phyloP scores from a whole-genome alignment of 352 stramenopile genomes.

The Phytophthora niederhauseri region DNA sequence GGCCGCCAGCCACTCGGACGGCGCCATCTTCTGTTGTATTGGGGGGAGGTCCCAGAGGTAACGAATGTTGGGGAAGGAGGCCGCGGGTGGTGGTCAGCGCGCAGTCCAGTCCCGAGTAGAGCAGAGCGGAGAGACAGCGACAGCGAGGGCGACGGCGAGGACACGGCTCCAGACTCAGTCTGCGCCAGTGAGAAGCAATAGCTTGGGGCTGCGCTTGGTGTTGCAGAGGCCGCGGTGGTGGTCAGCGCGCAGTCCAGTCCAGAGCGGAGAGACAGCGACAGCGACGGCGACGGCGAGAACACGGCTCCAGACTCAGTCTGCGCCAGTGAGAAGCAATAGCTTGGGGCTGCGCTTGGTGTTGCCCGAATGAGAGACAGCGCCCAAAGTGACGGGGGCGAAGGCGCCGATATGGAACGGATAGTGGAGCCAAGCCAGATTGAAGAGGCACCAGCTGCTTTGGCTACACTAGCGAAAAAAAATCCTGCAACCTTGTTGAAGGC shows the following conservation, averaged over 20 bases:
- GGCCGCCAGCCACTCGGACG: slow-evolving; percentile 41
- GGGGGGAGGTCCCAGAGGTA: not conserved
- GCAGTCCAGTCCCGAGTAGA: slow-evolving; percentile 4
- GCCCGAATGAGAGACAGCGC: not conserved
- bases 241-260: slow-evolving; percentile 12
- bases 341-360: too few relatives aligned
- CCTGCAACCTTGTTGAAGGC: too few relatives aligned
- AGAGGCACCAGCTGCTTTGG: not conserved
- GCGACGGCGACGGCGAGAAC: not conserved
- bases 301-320: not conserved
- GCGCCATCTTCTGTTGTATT: not conserved
- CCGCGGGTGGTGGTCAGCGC: slow-evolving; percentile 3
- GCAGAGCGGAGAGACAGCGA: not conserved
- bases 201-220: too few relatives aligned
- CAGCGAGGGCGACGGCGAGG: not conserved
- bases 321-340: too few relatives aligned
- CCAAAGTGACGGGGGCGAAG: not conserved
- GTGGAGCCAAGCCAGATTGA: not conserved
- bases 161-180: not conserved
- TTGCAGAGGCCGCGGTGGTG: not conserved
- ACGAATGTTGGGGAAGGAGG: not conserved
- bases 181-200: too few relatives aligned
- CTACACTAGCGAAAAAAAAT: not conserved
- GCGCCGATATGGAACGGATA: not conserved
- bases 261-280: not conserved